These are phyloP conservation scores for Oxalis stricta DNA, from an alignment of 441 rosid species.

Conservation along the genomic window DNA sequence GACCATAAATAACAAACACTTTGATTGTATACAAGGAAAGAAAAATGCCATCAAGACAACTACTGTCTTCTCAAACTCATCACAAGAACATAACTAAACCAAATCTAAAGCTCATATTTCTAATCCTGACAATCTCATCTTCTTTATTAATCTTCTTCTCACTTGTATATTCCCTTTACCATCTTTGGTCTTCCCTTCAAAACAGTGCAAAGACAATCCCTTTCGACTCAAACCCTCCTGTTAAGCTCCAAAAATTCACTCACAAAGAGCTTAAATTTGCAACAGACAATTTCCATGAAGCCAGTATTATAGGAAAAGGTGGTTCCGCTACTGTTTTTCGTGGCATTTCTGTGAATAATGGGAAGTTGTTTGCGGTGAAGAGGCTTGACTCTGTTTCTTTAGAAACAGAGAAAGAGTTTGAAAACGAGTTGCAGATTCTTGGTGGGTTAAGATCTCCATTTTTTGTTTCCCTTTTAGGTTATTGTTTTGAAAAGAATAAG, in stretches of 20 bases:
- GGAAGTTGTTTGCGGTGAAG: conserved; percentile 72
- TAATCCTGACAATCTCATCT: conserved; percentile 59
- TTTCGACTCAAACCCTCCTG: conserved; percentile 49
- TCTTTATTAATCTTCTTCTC: conserved; percentile 46
- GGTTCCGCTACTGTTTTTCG: conserved; percentile 88
- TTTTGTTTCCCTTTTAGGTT: conserved; percentile 64
- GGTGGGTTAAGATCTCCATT: conserved; percentile 71
- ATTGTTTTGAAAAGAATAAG: conserved; percentile 59
- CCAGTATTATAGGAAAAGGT: conserved; percentile 79
- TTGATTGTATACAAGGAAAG: too few relatives aligned
- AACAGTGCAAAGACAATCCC: conserved; percentile 74
- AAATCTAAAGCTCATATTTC: conserved; percentile 48
- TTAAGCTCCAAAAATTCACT: conserved; percentile 56
- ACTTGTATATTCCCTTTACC: conserved; percentile 60
- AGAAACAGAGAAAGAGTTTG: conserved; percentile 80
- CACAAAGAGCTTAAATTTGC: conserved; percentile 73
- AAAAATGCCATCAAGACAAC: conserved; percentile 70
- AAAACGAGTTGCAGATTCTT: conserved; percentile 91
- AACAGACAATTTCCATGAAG: conserved; percentile 55
- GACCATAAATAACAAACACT: too few relatives aligned
- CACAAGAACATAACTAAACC: conserved; percentile 36
- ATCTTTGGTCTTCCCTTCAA: conserved; percentile 50
- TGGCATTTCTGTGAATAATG: conserved; percentile 59
- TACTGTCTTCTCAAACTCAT: conserved; percentile 32
- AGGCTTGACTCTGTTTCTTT: conserved; percentile 51